Conservation (phyloP, 163 green algal genomes). For the Volvox carteri region DNA sequence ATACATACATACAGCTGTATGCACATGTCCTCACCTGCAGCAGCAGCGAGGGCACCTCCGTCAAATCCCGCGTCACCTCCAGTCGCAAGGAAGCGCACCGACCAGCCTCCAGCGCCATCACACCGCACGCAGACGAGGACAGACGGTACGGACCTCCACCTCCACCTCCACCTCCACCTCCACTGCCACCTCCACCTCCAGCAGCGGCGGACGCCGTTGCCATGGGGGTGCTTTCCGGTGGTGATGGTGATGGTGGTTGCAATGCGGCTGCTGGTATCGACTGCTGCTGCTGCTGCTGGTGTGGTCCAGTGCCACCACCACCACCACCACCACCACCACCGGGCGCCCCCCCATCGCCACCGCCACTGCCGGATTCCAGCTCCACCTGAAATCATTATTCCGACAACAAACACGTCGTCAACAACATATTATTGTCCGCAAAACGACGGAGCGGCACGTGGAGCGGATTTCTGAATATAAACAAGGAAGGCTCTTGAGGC, state of each 20-base stretch:
- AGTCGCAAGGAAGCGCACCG: conserved; percentile 50
- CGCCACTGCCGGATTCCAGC: neutral
- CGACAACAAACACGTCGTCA: too few relatives aligned
- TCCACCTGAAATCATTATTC: too few relatives aligned
- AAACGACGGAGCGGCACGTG: too few relatives aligned
- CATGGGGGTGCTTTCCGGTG: too few relatives aligned
- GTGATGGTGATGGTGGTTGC: neutral
- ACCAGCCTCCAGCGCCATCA: conserved; percentile 46
- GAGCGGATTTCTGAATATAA: too few relatives aligned
- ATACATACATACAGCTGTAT: too few relatives aligned
- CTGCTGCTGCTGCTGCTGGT: too few relatives aligned
- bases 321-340: neutral
- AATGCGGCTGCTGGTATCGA: too few relatives aligned
- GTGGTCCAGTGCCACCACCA: neutral
- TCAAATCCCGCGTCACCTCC: conserved; percentile 53
- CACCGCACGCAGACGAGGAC: conserved; percentile 6
- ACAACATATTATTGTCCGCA: too few relatives aligned
- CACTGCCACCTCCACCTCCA: neutral
- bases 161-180: neutral
- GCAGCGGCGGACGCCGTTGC: neutral
- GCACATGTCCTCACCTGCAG: conserved; percentile 56
- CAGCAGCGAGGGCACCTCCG: conserved; percentile 35
- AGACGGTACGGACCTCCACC: conserved; percentile 20
- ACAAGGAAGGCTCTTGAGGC: too few relatives aligned
- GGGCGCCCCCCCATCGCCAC: neutral